Evolutionary conservation across 352 stramenopile species (phyloP).

Genomic region (Phytophthora uliginosa): DNA sequence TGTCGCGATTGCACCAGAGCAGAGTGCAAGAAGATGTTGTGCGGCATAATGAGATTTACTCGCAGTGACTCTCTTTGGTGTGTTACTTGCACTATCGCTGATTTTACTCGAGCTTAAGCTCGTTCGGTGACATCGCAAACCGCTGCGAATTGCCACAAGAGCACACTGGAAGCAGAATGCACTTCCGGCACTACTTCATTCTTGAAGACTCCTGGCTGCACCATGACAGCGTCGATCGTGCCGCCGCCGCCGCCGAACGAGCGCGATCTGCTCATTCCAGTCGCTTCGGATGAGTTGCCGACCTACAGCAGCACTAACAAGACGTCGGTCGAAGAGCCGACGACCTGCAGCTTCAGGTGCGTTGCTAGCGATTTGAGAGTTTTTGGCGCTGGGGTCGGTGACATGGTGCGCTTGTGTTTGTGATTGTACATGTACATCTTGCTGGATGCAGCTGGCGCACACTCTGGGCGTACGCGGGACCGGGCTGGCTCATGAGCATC

Average conservation of each 20-base stretch:
- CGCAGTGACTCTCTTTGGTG: too few species aligned
- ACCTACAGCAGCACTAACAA: neutral
- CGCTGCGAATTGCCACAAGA: neutral
- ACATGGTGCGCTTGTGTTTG: constrained; percentile 2
- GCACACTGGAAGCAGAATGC: neutral
- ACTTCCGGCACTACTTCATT: neutral
- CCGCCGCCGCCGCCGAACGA: neutral
- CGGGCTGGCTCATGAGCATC: constrained; percentile 94
- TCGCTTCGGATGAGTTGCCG: neutral
- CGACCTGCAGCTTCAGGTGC: constrained; percentile 34
- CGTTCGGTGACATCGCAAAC: too few species aligned
- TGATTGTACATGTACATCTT: neutral
- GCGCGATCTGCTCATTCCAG: constrained; percentile 5
- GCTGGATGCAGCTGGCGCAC: constrained; percentile 62
- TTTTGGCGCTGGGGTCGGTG: neutral
- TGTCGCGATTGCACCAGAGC: constrained; percentile 83
- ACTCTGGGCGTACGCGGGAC: constrained; percentile 85
- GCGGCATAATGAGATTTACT: constrained; percentile 99
- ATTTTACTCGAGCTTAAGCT: too few species aligned
- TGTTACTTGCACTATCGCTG: too few species aligned
- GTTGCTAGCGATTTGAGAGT: constrained; percentile 23
- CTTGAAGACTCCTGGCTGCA: constrained; percentile 1
- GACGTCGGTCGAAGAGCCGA: constrained; percentile 42
- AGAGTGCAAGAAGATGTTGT: constrained; percentile 97
- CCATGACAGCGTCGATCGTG: constrained; percentile 2